Evolutionary conservation across 345 rosid species (phyloP), one percentile per base, ranked within the genome.

Genomic region (Nephelium lappaceum): DNA sequence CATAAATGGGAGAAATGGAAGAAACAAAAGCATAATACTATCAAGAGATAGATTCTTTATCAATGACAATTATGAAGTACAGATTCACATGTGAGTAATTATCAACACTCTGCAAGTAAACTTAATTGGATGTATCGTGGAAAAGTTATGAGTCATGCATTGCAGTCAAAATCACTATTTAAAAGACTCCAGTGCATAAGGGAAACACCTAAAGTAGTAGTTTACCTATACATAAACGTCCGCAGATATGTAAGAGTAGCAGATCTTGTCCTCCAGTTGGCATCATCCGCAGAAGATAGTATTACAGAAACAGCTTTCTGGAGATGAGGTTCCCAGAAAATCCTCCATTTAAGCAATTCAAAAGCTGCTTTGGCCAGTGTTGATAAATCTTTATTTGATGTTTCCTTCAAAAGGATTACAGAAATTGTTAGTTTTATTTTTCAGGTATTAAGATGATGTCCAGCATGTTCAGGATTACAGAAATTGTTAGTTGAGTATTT

Each of bases 251-350:
- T 96, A 78, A 96, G 83, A 55, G 95, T 91, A 76, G 97, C 92
- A 81, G 99, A 96, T 87, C 99, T 88, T 75, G 94, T 94, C 77
- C 99, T 92, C 99, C 99, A 96, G 84, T 94, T 96, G 57, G 92
- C 77, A 90, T 96, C 97, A 78, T 77, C 81, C 71, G 92, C 91
- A 69, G 92, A 91, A 77, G 93, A 81, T 81, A 91, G 95, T 85
- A 96, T 87, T 75, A 89, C 85, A 27, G 81, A 81, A 74, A 93
- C 90, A 80, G 84, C 91, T 88, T 88, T 89, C 88, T 93, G 90
- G 68, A 96, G 91, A 87, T 92, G 87, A 78, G 97, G 92, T 78
- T 88, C 89, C 86, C 87, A 85, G 79, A 94, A 91, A 79, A 96
- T 69, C 82, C 95, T 91, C 99, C 99, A 96, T 81, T 93, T 96